Conservation (phyloP, 1,139 yeast species). For the Sugiyamaella pinicola region DNA sequence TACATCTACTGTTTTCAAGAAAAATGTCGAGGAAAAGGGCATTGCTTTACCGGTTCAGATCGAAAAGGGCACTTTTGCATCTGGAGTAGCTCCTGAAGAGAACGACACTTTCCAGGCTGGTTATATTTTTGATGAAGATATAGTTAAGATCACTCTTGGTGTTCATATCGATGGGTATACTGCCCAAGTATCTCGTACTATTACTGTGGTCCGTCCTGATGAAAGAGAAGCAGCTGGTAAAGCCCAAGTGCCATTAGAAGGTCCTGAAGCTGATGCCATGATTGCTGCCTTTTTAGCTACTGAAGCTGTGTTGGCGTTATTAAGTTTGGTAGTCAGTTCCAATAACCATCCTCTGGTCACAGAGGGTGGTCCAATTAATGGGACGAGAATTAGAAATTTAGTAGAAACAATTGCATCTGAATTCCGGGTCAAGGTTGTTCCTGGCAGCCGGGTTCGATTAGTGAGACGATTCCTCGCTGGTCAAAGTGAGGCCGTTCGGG, state of each 20-base stretch:
- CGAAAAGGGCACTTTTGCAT: constrained; percentile 75
- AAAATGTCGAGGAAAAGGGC: constrained; percentile 57
- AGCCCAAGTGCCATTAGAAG: constrained; percentile 61
- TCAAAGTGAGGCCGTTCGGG: constrained; percentile 89
- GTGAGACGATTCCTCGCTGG: constrained; percentile 93
- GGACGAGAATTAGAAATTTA: constrained; percentile 65
- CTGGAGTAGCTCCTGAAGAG: constrained; percentile 85
- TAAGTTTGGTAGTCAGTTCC: constrained; percentile 74
- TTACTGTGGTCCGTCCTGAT: constrained; percentile 67
- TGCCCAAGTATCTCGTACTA: constrained; percentile 78
- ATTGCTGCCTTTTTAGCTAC: constrained; percentile 88
- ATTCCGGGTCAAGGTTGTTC: constrained; percentile 81
- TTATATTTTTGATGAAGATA: constrained; percentile 67
- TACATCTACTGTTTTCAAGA: constrained; percentile 35
- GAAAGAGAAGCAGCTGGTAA: constrained; percentile 30
- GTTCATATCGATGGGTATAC: constrained; percentile 96
- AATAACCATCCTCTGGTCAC: constrained; percentile 49
- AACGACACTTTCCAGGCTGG: constrained; percentile 59
- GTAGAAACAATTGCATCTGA: constrained; percentile 82
- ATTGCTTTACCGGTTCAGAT: constrained; percentile 89
- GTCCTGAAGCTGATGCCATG: constrained; percentile 83
- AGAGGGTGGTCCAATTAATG: constrained; percentile 52
- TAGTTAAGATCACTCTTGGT: constrained; percentile 80
- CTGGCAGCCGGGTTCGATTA: constrained; percentile 90
- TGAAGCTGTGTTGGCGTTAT: constrained; percentile 73